These are phyloP conservation scores for Cytidiella melzeri DNA, from an alignment of 768 basidiomycete genomes.

Conservation along the genomic window DNA sequence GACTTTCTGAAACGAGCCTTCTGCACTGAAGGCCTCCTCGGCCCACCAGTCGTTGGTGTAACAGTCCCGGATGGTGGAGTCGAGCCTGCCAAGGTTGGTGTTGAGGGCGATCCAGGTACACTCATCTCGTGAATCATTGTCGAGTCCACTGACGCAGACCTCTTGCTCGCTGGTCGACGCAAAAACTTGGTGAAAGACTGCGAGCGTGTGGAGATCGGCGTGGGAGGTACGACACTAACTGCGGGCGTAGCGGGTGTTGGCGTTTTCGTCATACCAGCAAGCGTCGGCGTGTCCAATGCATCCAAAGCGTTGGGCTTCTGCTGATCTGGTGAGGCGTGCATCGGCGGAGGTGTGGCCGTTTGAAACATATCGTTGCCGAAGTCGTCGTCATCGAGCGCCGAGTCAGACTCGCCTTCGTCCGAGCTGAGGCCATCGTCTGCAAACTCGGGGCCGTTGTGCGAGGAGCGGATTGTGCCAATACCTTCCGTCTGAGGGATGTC, in stretches of 20 bases:
- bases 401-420: conserved; percentile 38
- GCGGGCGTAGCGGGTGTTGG: background rate
- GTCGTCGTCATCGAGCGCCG: conserved; percentile 27
- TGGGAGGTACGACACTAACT: conserved; percentile 18
- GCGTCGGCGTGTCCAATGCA: conserved; percentile 3
- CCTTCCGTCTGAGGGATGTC: conserved; percentile 74
- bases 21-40: conserved; percentile 10
- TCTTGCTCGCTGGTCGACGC: conserved; percentile 27
- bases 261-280: conserved; percentile 1
- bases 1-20: conserved; percentile 36
- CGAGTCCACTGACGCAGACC: conserved; percentile 26
- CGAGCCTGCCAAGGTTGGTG: conserved; percentile 7
- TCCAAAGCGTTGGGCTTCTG: background rate
- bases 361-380: conserved; percentile 27
- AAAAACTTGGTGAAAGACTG: conserved; percentile 28
- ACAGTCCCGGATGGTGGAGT: conserved; percentile 18
- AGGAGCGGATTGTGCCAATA: conserved; percentile 74
- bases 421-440: conserved; percentile 75
- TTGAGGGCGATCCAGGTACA: conserved; percentile 9
- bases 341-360: conserved; percentile 20
- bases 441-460: conserved; percentile 46
- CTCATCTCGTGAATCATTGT: background rate
- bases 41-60: conserved; percentile 17
- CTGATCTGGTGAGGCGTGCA: too few relatives aligned
- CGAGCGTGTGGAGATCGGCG: conserved; percentile 20